Percentiles rank a stretch among this genome's conserved stretches.
phyloP scores from a whole-genome alignment of 331 rosid genomes.

The Acacia pycnantha region DNA sequence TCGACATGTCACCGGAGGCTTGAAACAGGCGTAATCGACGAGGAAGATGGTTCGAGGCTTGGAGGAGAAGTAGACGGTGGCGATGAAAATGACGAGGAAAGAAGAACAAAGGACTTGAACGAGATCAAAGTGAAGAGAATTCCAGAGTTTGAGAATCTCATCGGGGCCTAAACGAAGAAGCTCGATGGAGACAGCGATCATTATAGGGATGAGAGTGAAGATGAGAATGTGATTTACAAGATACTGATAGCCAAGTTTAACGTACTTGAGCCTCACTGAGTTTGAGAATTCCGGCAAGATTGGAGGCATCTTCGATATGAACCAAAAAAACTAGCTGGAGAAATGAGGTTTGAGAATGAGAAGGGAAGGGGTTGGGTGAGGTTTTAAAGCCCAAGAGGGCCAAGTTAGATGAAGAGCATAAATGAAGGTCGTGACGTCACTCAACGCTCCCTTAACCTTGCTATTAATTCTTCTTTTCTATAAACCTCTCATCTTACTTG shows the following conservation, averaged over 20 bases:
- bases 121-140: constrained; percentile 55
- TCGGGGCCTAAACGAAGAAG: constrained; percentile 61
- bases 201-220: constrained; percentile 59
- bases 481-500: constrained; percentile 12
- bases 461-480: constrained; percentile 35
- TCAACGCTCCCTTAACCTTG: constrained; percentile 74
- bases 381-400: constrained; percentile 60
- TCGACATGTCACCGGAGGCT: constrained; percentile 74
- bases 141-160: constrained; percentile 52
- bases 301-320: constrained; percentile 55
- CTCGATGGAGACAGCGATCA: constrained; percentile 39
- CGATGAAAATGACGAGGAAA: constrained; percentile 55
- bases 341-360: neutral
- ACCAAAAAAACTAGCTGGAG: neutral
- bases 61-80: constrained; percentile 71
- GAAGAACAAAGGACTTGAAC: constrained; percentile 59
- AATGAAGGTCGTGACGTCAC: constrained; percentile 61
- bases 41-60: constrained; percentile 68
- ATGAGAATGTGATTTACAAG: constrained; percentile 69
- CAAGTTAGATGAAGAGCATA: constrained; percentile 66
- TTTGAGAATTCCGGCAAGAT: constrained; percentile 60
- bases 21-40: constrained; percentile 79
- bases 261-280: constrained; percentile 76
- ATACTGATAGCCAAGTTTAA: constrained; percentile 78
- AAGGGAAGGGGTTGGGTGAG: constrained; percentile 5